A percentile compares a stretch with the other conserved stretches of the same genome.
These are phyloP conservation scores for Lactarius akahatsu DNA, from an alignment of 768 basidiomycete species.

Conservation along the genomic window DNA sequence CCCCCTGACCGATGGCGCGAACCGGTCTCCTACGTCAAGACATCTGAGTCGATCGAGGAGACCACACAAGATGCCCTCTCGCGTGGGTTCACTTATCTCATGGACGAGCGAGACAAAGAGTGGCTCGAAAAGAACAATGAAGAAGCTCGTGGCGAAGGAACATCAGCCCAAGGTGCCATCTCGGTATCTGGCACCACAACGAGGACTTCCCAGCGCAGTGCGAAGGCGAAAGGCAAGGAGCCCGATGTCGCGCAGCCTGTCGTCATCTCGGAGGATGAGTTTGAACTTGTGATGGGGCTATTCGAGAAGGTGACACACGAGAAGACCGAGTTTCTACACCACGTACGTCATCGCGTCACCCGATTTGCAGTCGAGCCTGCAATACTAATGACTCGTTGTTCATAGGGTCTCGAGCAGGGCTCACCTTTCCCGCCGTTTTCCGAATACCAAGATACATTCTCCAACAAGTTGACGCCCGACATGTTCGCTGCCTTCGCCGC, in stretches of 20 bases:
- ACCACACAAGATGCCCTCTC: slow-evolving; percentile 56
- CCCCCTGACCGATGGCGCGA: slow-evolving; percentile 69
- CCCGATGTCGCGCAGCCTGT: slow-evolving; percentile 63
- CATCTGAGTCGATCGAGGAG: slow-evolving; percentile 86
- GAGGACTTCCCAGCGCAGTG: slow-evolving; percentile 52
- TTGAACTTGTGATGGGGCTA: slow-evolving; percentile 93
- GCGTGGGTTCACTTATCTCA: slow-evolving; percentile 82
- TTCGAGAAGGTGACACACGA: slow-evolving; percentile 91
- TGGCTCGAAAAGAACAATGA: slow-evolving; percentile 95
- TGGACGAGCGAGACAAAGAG: slow-evolving; percentile 94
- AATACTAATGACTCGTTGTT: slow-evolving; percentile 13
- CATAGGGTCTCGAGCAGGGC: slow-evolving; percentile 63
- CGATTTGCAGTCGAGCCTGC: background rate
- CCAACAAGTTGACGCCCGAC: slow-evolving; percentile 54
- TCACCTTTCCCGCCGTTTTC: slow-evolving; percentile 71
- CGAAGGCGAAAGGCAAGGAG: slow-evolving; percentile 84
- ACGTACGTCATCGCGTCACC: slow-evolving; percentile 52
- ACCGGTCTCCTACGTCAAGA: slow-evolving; percentile 72
- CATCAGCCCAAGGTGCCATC: slow-evolving; percentile 70
- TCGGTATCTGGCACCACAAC: slow-evolving; percentile 57
- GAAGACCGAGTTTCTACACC: slow-evolving; percentile 85
- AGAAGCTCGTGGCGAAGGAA: slow-evolving; percentile 81
- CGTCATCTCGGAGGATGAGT: slow-evolving; percentile 85
- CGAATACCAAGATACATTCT: slow-evolving; percentile 70
- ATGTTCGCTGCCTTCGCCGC: slow-evolving; percentile 67